Percentiles rank a stretch among this genome's conserved stretches.
phyloP scores from a whole-genome alignment of 2,329 filamentous ascomycete genomes.

The Paracoccidioides lutzii region DNA sequence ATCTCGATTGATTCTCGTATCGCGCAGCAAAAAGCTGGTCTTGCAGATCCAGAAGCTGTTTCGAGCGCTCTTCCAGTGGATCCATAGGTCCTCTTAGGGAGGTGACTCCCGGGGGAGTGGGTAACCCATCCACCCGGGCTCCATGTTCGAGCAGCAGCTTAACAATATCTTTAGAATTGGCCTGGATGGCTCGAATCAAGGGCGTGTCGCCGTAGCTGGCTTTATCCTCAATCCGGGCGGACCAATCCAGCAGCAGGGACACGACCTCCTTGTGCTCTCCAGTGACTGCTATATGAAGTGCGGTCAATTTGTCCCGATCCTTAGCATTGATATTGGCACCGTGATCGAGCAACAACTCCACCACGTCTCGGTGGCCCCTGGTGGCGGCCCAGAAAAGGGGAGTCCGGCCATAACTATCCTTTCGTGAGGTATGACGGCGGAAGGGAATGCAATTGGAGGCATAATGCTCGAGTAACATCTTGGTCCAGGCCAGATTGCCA shows the following conservation, averaged over 20 bases:
- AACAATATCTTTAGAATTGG: slow-evolving; percentile 11
- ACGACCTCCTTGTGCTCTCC: slow-evolving; percentile 11
- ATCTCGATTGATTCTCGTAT: slow-evolving; percentile 10
- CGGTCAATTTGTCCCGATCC: slow-evolving; percentile 11
- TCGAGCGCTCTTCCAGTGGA: slow-evolving; percentile 13
- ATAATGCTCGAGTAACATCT: slow-evolving; percentile 13
- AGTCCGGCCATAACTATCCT: slow-evolving; percentile 10
- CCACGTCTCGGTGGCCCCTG: slow-evolving; percentile 10
- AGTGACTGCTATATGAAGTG: slow-evolving; percentile 15
- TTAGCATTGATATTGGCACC: slow-evolving; percentile 35
- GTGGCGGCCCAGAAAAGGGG: slow-evolving; percentile 10
- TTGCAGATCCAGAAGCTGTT: slow-evolving; percentile 15
- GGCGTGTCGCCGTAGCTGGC: slow-evolving; percentile 11
- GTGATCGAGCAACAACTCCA: slow-evolving; percentile 31
- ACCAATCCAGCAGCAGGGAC: slow-evolving; percentile 10
- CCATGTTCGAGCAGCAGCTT: slow-evolving; percentile 13
- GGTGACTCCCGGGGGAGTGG: slow-evolving; percentile 11
- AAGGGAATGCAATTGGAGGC: not conserved
- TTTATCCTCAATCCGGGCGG: slow-evolving; percentile 10
- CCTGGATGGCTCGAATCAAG: slow-evolving; percentile 13
- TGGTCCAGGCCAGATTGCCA: slow-evolving; percentile 16
- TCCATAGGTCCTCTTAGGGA: slow-evolving; percentile 11
- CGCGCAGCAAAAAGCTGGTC: slow-evolving; percentile 10
- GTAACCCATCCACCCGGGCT: slow-evolving; percentile 9
- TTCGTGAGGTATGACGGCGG: slow-evolving; percentile 11